phyloP scores from a whole-genome alignment of 441 rosid species.

The Aleurites moluccanus region DNA sequence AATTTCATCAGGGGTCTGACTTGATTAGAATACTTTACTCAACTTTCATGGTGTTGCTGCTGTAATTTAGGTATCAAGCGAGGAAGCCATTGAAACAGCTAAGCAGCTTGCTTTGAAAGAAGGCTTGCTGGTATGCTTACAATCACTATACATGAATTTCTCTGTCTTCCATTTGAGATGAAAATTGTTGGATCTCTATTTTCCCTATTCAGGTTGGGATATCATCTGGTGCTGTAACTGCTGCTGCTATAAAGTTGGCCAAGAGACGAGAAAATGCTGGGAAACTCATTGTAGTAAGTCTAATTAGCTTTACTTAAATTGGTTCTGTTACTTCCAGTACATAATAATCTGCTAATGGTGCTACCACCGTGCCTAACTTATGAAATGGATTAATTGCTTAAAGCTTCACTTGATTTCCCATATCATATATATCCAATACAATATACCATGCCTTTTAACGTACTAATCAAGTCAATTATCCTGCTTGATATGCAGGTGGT shows the following conservation, averaged over 20 bases:
- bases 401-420: no score
- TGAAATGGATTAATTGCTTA: no score
- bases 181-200: no score
- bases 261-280: slow-evolving; percentile 56
- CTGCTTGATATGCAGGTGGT: slow-evolving; percentile 38
- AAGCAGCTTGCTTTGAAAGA: slow-evolving; percentile 56
- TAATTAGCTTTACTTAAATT: no score
- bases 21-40: no score
- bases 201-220: slow-evolving; percentile 38
- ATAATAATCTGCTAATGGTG: neutral
- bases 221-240: slow-evolving; percentile 64
- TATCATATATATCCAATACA: no score
- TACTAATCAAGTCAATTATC: no score
- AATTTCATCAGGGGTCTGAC: no score
- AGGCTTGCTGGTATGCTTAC: slow-evolving; percentile 56
- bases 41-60: neutral
- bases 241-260: slow-evolving; percentile 52
- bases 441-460: no score
- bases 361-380: no score
- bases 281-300: slow-evolving; percentile 42
- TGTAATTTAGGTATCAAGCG: slow-evolving; percentile 41
- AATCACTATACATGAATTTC: neutral
- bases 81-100: slow-evolving; percentile 71
- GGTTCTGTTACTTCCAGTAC: neutral
- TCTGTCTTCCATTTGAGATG: neutral